These are phyloP conservation scores for Flaveria sonorensis DNA, from an alignment of 129 eudicot species.

Conservation along the genomic window DNA sequence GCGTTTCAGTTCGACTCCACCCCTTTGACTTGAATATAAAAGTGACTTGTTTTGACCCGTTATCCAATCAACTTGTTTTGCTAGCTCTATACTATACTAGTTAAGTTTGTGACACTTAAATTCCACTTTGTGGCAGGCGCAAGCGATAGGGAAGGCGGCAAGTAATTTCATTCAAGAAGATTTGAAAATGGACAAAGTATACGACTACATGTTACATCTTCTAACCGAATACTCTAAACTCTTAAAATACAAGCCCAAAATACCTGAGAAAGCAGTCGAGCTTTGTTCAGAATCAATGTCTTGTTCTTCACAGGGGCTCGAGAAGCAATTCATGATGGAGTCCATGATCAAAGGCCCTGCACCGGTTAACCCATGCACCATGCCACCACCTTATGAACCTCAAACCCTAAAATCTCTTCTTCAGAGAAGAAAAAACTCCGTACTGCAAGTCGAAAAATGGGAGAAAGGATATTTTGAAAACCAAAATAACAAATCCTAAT, in stretches of 20 bases:
- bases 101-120: slow-evolving; percentile 4
- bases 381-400: slow-evolving; percentile 73
- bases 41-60: not conserved
- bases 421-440: slow-evolving; percentile 42
- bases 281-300: slow-evolving; percentile 83
- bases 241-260: slow-evolving; percentile 68
- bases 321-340: slow-evolving; percentile 68
- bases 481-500: slow-evolving; percentile 34
- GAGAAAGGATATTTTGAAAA: slow-evolving; percentile 55
- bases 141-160: slow-evolving; percentile 72
- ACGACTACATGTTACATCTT: slow-evolving; percentile 93
- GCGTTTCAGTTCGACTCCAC: too few species aligned
- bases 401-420: slow-evolving; percentile 35
- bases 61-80: not conserved
- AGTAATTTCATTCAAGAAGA: slow-evolving; percentile 77
- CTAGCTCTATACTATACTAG: not conserved
- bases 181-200: slow-evolving; percentile 69
- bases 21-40: not conserved
- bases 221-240: slow-evolving; percentile 78
- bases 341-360: slow-evolving; percentile 69
- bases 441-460: slow-evolving; percentile 61
- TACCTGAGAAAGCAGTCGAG: slow-evolving; percentile 62
- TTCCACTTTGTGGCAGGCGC: slow-evolving; percentile 59
- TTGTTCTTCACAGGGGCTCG: slow-evolving; percentile 57
- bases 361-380: slow-evolving; percentile 48